These are phyloP conservation scores for Aegilops bicornis DNA, from an alignment of 176 grass and related monocot species.

Conservation along the genomic window DNA sequence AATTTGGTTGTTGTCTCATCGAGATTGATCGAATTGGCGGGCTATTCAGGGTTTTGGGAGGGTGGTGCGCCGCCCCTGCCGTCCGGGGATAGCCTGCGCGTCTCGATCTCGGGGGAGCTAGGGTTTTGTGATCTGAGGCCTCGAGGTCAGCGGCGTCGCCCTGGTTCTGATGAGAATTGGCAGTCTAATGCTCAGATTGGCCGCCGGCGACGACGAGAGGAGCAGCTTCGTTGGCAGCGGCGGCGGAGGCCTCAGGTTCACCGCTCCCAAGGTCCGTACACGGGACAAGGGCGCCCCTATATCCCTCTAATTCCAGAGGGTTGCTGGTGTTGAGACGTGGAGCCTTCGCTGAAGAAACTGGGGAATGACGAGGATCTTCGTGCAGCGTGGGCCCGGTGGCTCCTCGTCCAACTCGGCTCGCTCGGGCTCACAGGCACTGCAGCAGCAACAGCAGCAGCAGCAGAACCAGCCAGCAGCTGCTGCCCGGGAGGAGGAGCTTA, in stretches of 20 bases:
- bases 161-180: conserved; percentile 85
- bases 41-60: conserved; percentile 9
- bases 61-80: conserved; percentile 20
- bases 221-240: conserved; percentile 53
- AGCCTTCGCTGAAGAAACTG: conserved; percentile 19
- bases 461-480: conserved; percentile 35
- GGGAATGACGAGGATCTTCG: conserved; percentile 95
- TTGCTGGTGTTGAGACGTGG: conserved; percentile 36
- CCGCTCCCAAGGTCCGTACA: conserved; percentile 69
- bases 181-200: conserved; percentile 74
- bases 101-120: conserved; percentile 29
- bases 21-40: conserved; percentile 13
- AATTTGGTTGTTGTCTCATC: conserved; percentile 8
- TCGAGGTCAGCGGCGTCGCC: conserved; percentile 21
- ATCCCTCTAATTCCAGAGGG: conserved; percentile 29
- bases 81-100: conserved; percentile 3
- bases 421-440: conserved; percentile 38
- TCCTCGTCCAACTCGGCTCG: conserved; percentile 80
- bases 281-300: conserved; percentile 52
- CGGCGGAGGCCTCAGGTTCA: conserved; percentile 48
- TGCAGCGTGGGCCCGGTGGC: conserved; percentile 72
- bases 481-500: conserved; percentile 48
- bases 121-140: conserved; percentile 40
- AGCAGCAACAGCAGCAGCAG: conserved; percentile 32
- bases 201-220: conserved; percentile 53